Base-by-base conservation (phyloP, 1,284 basidiomycete genomes). In the Sparassis latifolia region DNA sequence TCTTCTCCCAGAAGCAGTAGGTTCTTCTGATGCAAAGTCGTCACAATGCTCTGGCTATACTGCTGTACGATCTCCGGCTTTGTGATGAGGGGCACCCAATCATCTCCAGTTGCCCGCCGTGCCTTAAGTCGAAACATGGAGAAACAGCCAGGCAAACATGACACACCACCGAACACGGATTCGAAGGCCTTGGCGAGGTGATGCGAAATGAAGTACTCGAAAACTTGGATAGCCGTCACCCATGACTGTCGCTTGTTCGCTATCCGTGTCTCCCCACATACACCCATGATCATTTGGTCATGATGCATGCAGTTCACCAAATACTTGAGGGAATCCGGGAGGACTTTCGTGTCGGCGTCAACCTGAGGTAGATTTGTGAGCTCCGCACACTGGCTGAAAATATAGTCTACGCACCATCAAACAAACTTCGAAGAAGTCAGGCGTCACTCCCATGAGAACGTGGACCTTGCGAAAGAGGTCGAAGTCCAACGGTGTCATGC, bases 61-160 rank as follows among this genome's bases (percentile, higher is more conserved):
- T 99, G 93, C 65, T 92, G 88, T 49, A 97, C 92, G 53, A 99
- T 97, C 68, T 98, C 94, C 9, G 96, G 95, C 64, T 98, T 97
- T 68, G 92, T 86, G 63, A 99, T 89, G 58, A 99, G 83, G 2
- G 97, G 97, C 3, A 99, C 82, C 97, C 97, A 99, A 66, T 99
- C 96, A 57, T 95, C 91, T 52, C 92, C 92, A 44, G 79, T 80
- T 27, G 79, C 67, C 64, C 87, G 93, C 54, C 95, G 80, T 3
- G 95, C 94, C 71, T 99, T 99, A 68, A 99, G 78, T 47, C 97
- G 80, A 74, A 99, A 99, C 93, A 99, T 98, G 44, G 94, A 97
- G 77, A 99, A 99, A 72, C 97, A 99, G 28, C 97, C 97, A 0
- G 97, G 97, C 42, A 99, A 74, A 78, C 97, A 99, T 10, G 97